phyloP scores from a whole-genome alignment of 345 rosid genomes.

The Murraya koenigii region DNA sequence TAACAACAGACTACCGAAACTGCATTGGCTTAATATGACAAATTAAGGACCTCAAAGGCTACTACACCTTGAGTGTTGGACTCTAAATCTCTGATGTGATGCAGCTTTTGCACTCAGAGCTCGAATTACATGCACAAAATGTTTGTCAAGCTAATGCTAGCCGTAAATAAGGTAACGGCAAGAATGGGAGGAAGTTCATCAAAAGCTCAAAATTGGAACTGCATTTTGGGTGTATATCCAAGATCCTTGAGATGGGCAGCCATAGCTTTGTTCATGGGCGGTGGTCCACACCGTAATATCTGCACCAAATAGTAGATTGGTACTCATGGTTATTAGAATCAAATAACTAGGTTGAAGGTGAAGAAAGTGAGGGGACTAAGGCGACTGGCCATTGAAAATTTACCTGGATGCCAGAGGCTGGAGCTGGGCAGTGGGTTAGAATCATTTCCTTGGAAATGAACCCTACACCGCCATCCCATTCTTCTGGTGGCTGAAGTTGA shows the following conservation, averaged over 20 bases:
- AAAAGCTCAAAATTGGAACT: conserved; percentile 49
- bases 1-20: not conserved
- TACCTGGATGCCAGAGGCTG: conserved; percentile 53
- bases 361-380: not conserved
- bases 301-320: conserved; percentile 16
- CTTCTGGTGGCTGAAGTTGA: conserved; percentile 45
- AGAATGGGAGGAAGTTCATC: not conserved
- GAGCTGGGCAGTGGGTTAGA: conserved; percentile 53
- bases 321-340: not conserved
- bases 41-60: no score
- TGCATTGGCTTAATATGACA: no score
- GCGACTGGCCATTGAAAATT: not conserved
- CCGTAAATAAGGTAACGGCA: not conserved
- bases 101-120: not conserved
- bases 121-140: no score
- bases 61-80: no score
- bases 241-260: conserved; percentile 55
- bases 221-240: conserved; percentile 56
- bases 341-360: not conserved
- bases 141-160: not conserved
- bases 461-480: conserved; percentile 62
- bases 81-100: not conserved
- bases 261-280: conserved; percentile 70
- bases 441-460: conserved; percentile 64
- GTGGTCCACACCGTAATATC: conserved; percentile 63